These are phyloP conservation scores for Kwoniella dejecticola DNA, from an alignment of 768 basidiomycete genomes.

Conservation along the genomic window DNA sequence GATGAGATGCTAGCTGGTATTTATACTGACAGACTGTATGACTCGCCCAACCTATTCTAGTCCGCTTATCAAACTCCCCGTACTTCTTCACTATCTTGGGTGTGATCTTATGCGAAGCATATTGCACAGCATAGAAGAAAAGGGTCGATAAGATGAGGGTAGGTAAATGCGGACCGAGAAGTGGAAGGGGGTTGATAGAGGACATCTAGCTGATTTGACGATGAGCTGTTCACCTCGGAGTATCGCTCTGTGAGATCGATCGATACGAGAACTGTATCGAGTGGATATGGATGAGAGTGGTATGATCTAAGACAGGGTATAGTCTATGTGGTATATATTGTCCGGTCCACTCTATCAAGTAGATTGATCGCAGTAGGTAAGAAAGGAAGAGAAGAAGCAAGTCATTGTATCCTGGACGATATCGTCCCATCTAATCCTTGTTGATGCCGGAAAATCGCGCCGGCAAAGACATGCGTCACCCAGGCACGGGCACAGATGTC, in stretches of 20 bases:
- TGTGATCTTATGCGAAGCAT: conserved; percentile 20
- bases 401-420: too few species aligned
- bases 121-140: conserved; percentile 24
- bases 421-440: too few species aligned
- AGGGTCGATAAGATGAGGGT: conserved; percentile 24
- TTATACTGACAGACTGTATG: conserved; percentile 36
- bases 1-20: too few species aligned
- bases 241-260: too few species aligned
- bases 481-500: too few species aligned
- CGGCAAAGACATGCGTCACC: too few species aligned
- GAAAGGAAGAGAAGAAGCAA: too few species aligned
- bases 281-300: neutral
- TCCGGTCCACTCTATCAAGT: neutral
- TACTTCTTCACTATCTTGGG: conserved; percentile 12
- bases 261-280: neutral
- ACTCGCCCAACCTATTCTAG: conserved; percentile 22
- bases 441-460: too few species aligned
- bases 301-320: neutral
- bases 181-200: conserved; percentile 29
- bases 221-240: too few species aligned
- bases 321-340: neutral
- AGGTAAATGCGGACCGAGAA: conserved; percentile 37
- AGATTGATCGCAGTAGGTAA: neutral
- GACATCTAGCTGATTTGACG: neutral
- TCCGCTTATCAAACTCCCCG: conserved; percentile 26